Base-by-base conservation (phyloP, 805 yeast species). In the Cyberlindnera nakhonratchasimensis region DNA sequence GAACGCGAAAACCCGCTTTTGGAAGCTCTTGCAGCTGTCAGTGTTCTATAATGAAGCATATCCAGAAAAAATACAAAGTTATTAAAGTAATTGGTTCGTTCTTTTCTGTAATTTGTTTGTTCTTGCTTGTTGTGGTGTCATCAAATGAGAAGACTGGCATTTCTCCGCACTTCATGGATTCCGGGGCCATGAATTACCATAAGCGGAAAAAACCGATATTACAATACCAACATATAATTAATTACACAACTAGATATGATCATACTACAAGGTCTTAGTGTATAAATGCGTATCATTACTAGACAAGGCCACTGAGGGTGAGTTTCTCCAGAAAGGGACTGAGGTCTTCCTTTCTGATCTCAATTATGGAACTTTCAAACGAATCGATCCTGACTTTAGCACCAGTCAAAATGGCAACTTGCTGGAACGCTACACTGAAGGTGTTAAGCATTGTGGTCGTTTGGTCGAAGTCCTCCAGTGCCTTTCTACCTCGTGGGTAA, bases 281-380 rank as follows among this genome's bases (percentile, higher is more conserved):
- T 29, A 10, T 10, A 29, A 6, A 7, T 29, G 11, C 16, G 6
- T n/a, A 7, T 16, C 5, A 26, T n/a, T 7, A 18, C 39, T 32
- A 69, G n/a, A 75, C 64, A 36, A 77, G 59, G 2, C 90, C 90
- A 66, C 89, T 82, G 37, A 84, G 61, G 10, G 96, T 86, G 47
- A 91, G 67, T 45, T 79, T 78, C 59, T 93, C 98, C 47, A 93
- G 65, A 57, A 93, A 93, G 37, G 96, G 86, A 5, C 88, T 71
- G 48, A 93, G 67, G 60, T 93, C 99, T 37, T 90, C 96, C 57
- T 81, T 83, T 46, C 87, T 67, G 32, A 93, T 81, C 65, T 93
- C 97, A 33, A 93, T 88, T 18, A 93, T 86, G 3, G 97, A 80
- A 50, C 95, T 86, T 60, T 93, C 98, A 64, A 93, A 93, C 57